Percentiles rank a stretch among this genome's conserved stretches.
These are phyloP conservation scores for Euclidium syriacum DNA, from an alignment of 345 rosid species.

Conservation along the genomic window DNA sequence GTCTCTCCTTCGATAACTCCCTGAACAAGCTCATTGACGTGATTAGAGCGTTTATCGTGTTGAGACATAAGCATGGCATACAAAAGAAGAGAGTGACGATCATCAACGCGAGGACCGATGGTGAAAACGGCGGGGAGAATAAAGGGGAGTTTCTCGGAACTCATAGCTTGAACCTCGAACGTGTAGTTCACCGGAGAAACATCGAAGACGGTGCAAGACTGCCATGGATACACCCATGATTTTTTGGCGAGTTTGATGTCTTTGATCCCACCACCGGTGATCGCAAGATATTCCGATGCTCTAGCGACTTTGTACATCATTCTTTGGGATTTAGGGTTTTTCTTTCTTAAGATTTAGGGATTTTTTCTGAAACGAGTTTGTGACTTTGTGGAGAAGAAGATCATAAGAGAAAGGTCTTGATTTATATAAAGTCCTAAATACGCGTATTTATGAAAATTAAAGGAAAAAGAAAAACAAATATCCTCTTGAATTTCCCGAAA, in stretches of 20 bases:
- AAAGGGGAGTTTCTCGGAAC: conserved; percentile 85
- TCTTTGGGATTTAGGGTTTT: not conserved
- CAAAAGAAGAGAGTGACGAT: conserved; percentile 40
- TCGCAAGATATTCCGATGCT: conserved; percentile 54
- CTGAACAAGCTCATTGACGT: conserved; percentile 70
- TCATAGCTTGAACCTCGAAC: conserved; percentile 87
- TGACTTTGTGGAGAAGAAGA: not conserved
- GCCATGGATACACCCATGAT: conserved; percentile 63
- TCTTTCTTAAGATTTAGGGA: not conserved
- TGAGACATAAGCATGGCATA: conserved; percentile 71
- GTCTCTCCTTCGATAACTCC: conserved; percentile 89
- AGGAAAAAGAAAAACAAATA: no score
- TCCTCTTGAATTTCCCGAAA: no score
- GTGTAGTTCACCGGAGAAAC: conserved; percentile 77
- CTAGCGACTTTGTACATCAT: conserved; percentile 44
- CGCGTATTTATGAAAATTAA: no score
- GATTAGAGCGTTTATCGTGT: conserved; percentile 62
- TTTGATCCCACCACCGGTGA: conserved; percentile 53
- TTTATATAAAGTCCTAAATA: not conserved
- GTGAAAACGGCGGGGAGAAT: conserved; percentile 72
- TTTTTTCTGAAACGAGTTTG: not conserved
- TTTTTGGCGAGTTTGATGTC: conserved; percentile 69
- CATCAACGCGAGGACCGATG: conserved; percentile 69
- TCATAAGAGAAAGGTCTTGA: not conserved
- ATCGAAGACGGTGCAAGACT: conserved; percentile 49